Conservation (phyloP, 73 alveolate species). For the Stentor coeruleus region DNA sequence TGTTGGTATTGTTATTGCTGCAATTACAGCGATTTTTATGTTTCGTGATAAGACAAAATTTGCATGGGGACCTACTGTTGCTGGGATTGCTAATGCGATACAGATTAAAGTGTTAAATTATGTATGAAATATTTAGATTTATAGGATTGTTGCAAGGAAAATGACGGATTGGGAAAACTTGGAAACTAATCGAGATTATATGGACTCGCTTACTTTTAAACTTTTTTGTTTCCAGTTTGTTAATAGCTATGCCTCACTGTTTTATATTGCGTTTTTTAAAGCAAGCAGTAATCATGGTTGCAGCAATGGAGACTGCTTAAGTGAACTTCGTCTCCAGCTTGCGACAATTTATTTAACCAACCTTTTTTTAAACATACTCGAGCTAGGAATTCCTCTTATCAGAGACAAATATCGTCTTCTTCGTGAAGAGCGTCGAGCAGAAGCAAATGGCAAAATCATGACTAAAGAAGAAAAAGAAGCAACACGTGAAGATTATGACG, state of each 20-base stretch:
- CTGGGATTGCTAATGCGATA: slow-evolving; percentile 32
- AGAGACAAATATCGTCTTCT: background rate
- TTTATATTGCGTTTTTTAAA: slow-evolving; percentile 40
- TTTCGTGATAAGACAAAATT: slow-evolving; percentile 18
- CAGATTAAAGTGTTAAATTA: slow-evolving; percentile 32
- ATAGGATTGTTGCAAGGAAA: slow-evolving; percentile 17
- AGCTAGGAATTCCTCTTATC: slow-evolving; percentile 29
- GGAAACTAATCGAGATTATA: slow-evolving; percentile 33
- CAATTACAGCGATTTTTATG: slow-evolving; percentile 23
- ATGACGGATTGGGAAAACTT: slow-evolving; percentile 43
- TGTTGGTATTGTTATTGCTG: slow-evolving; percentile 26
- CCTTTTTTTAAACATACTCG: background rate
- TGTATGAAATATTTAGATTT: too few species aligned
- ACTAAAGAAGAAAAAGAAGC: background rate
- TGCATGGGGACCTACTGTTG: slow-evolving; percentile 26
- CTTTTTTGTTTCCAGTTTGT: slow-evolving; percentile 38
- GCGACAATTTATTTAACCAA: slow-evolving; percentile 12
- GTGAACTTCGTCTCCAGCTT: slow-evolving; percentile 14
- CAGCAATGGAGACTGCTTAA: background rate
- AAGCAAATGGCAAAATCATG: slow-evolving; percentile 6
- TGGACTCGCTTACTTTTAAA: slow-evolving; percentile 24
- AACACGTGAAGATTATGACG: background rate
- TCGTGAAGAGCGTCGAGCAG: slow-evolving; percentile 1
- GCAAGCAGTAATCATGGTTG: slow-evolving; percentile 29
- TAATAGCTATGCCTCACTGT: slow-evolving; percentile 34